A percentile compares a stretch with the other conserved stretches of the same genome.
phyloP scores from a whole-genome alignment of 2,329 filamentous ascomycete species.

The Penicillium sp. region DNA sequence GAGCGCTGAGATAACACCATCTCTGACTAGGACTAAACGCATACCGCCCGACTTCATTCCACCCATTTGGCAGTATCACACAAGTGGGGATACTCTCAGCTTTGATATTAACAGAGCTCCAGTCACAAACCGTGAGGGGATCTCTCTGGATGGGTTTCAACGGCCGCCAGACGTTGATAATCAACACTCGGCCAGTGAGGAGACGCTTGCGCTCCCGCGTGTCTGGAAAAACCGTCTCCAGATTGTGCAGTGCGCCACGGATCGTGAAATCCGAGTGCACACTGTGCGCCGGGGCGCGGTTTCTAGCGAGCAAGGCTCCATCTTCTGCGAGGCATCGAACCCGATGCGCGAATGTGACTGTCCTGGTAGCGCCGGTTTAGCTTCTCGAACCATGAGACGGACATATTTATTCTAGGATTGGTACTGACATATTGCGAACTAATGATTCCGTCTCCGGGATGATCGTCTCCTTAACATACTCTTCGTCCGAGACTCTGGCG shows the following conservation, averaged over 20 bases:
- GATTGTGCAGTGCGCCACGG: constrained; percentile 4
- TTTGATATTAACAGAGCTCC: constrained; percentile 8
- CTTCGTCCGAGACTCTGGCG: constrained; percentile 26
- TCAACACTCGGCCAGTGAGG: constrained; percentile 8
- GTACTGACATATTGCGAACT: constrained; percentile 7
- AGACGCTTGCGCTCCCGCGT: constrained; percentile 7
- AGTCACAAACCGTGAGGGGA: constrained; percentile 20
- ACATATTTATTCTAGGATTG: neutral
- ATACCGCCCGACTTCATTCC: constrained; percentile 14
- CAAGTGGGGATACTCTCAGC: constrained; percentile 9
- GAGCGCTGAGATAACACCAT: constrained; percentile 15
- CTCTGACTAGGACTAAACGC: constrained; percentile 9
- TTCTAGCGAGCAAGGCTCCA: constrained; percentile 11
- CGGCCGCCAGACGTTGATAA: constrained; percentile 22
- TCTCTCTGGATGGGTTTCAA: constrained; percentile 18
- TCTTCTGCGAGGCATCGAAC: constrained; percentile 42
- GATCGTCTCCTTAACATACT: constrained; percentile 4
- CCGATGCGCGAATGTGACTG: constrained; percentile 57
- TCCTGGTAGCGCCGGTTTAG: constrained; percentile 45
- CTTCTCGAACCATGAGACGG: neutral
- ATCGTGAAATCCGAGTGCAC: constrained; percentile 18
- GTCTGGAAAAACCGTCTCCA: constrained; percentile 5
- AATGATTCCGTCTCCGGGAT: constrained; percentile 10
- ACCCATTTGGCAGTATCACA: constrained; percentile 10
- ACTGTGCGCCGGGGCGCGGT: constrained; percentile 14